Conservation (phyloP, 1,139 yeast species). For the Debaryomyces sp. region DNA sequence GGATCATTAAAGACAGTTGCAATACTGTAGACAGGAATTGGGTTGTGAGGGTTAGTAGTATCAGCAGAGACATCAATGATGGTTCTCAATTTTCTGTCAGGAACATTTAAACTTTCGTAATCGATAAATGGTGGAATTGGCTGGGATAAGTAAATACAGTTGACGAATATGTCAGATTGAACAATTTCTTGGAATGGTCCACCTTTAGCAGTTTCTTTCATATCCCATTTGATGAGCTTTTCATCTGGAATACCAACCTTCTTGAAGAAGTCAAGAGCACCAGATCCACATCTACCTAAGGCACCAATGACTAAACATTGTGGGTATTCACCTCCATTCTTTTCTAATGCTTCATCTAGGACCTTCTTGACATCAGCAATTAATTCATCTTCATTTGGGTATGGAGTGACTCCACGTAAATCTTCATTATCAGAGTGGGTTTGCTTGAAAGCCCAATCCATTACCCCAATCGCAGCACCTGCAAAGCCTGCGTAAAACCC, state of each 20-base stretch:
- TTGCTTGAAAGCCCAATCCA: constrained; percentile 94
- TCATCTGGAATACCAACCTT: constrained; percentile 88
- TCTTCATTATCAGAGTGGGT: constrained; percentile 63
- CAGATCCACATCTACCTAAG: constrained; percentile 98
- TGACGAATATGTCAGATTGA: constrained; percentile 83
- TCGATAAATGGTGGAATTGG: constrained; percentile 93
- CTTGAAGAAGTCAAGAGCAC: constrained; percentile 83
- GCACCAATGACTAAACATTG: constrained; percentile 92
- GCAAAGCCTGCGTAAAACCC: constrained; percentile 99
- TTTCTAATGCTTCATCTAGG: constrained; percentile 59
- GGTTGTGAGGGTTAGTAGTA: constrained; percentile 97
- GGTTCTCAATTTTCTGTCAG: constrained; percentile 76
- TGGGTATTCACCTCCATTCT: constrained; percentile 69
- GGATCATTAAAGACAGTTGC: constrained; percentile 93
- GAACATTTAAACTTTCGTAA: constrained; percentile 62
- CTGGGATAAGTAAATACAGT: constrained; percentile 90
- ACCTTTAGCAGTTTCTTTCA: constrained; percentile 93
- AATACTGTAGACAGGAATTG: constrained; percentile 87
- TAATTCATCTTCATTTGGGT: constrained; percentile 75
- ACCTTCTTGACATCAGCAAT: constrained; percentile 69
- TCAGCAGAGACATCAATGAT: constrained; percentile 98
- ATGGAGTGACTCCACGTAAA: constrained; percentile 78
- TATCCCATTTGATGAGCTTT: constrained; percentile 91
- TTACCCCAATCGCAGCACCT: constrained; percentile 95
- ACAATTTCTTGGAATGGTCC: constrained; percentile 96